Base-by-base conservation (phyloP, 306 rosid genomes). In the Citrullus colocynthis region DNA sequence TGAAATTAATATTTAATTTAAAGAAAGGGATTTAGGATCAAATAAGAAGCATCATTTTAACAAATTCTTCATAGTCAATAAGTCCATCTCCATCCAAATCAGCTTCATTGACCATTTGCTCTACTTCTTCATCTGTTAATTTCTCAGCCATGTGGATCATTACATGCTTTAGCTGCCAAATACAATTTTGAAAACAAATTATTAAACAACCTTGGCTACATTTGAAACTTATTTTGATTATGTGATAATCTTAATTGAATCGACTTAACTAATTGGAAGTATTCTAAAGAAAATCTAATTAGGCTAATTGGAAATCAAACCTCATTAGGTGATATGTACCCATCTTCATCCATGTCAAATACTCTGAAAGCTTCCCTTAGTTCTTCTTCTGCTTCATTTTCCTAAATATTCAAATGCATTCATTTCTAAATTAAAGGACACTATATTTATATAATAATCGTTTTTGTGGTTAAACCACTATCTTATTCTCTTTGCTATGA, bases 291-390 rank as follows among this genome's bases (percentile, higher is more conserved):
- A 44, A 44, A 44, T 44, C 13, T 44, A 44, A 9, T 44, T 39
- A 69, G 10, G 28, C 0, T 49, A 14, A 52, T 28, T 14, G 51
- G 44, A 48, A 24, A 36, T 1, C 56, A 42, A 82, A 93, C 98
- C 95, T 91, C 98, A 77, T 66, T 89, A 17, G 98, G 95, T 21
- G 98, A 93, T 64, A 93, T 90, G 59, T 87, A 91, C 14, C 98
- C 98, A 85, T 93, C 89, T 83, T 91, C 90, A 82, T 93, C 98
- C 83, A 88, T 93, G 81, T 93, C 96, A 87, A 93, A 91, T 59
- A 93, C 95, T 81, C 88, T 91, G 89, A 93, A 93, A 69, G 95
- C 98, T 84, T 89, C 98, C 76, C 86, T 91, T 2, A 91, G 90
- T 78, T 93, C 98, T 70, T 93, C 98, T 69, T 91, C 95, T 10